Percentiles rank a stretch among this genome's conserved stretches.
These are phyloP conservation scores for Bodo saltans DNA, from an alignment of 78 protist genomes.

Conservation along the genomic window DNA sequence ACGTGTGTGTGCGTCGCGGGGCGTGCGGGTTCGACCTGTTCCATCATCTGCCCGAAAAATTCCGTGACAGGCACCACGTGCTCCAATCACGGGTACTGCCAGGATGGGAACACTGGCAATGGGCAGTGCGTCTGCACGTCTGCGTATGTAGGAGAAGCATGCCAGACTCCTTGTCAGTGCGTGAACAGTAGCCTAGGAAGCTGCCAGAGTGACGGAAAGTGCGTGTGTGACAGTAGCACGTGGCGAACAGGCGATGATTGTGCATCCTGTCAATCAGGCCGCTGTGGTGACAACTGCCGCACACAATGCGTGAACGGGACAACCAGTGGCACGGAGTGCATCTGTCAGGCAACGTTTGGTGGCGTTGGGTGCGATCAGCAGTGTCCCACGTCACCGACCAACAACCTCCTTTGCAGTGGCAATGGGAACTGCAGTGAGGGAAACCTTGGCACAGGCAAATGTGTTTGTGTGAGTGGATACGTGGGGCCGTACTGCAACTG, in stretches of 20 bases:
- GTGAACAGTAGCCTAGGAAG: not conserved
- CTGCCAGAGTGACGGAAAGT: not conserved
- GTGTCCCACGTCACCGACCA: conserved; percentile 15
- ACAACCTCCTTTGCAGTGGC: not conserved
- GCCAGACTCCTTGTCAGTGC: not conserved
- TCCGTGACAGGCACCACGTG: conserved; percentile 9
- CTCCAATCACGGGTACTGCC: conserved; percentile 5
- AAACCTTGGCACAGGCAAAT: not conserved
- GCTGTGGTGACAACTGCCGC: not conserved
- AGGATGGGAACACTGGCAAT: not conserved
- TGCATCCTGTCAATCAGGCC: not conserved
- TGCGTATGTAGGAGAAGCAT: not conserved
- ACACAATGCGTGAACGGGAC: not conserved
- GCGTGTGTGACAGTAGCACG: not conserved
- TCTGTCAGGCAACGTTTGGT: not conserved
- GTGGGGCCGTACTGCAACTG: not conserved
- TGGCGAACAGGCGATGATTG: not conserved
- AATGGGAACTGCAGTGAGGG: conserved; percentile 6
- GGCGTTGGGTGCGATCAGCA: not conserved
- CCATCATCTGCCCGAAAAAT: too few relatives aligned
- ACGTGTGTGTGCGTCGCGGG: too few relatives aligned
- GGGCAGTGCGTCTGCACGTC: conserved; percentile 6
- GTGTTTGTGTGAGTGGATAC: not conserved
- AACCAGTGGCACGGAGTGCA: not conserved
- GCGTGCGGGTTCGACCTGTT: too few relatives aligned